phyloP scores from a whole-genome alignment of 305 asterid genomes.

The Solanum hybrid region DNA sequence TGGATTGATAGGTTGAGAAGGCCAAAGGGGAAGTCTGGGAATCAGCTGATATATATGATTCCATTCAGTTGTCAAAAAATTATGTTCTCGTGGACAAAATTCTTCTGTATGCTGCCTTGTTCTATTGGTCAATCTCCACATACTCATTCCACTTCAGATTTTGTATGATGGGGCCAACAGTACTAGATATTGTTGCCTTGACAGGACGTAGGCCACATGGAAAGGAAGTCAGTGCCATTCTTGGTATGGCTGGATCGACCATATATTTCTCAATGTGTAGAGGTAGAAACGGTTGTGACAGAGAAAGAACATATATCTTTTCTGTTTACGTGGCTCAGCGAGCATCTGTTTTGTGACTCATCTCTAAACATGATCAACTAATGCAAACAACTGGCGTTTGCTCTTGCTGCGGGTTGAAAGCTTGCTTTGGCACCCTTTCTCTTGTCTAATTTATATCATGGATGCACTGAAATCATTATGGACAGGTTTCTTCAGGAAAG shows the following conservation, averaged over 20 bases:
- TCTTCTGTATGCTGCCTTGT: background rate
- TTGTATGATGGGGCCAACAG: background rate
- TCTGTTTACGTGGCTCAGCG: background rate
- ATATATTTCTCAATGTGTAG: background rate
- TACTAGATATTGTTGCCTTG: background rate
- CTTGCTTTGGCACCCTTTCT: slow-evolving; percentile 5
- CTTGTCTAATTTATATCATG: background rate
- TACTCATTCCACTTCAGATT: background rate
- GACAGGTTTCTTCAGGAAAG: background rate
- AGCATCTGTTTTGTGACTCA: background rate
- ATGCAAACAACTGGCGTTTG: background rate
- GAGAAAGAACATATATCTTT: background rate
- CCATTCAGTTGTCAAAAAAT: background rate
- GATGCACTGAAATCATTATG: background rate
- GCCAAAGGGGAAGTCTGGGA: background rate
- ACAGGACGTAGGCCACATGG: background rate
- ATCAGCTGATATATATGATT: background rate
- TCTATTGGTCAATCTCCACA: background rate
- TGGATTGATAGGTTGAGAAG: background rate
- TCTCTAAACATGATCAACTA: no score
- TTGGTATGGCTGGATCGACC: background rate
- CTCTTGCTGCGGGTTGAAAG: background rate
- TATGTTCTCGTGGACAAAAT: background rate
- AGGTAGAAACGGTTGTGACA: background rate
- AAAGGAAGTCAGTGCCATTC: background rate